Conservation (phyloP, 371 early-diverging fungal genomes). For the Mortierella sp. region DNA sequence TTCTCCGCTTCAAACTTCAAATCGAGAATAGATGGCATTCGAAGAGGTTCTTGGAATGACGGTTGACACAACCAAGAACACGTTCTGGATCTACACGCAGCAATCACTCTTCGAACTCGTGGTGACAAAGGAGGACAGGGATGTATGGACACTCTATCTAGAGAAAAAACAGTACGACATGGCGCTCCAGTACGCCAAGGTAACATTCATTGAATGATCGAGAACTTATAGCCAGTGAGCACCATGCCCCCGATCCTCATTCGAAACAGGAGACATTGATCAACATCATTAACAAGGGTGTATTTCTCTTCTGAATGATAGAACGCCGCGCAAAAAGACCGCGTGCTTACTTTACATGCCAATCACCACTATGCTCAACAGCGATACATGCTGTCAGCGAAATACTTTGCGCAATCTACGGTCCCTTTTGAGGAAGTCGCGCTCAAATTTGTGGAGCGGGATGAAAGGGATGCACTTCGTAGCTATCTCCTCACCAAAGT, state of each 20-base stretch:
- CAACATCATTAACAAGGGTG: too few species aligned
- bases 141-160: conserved; percentile 92
- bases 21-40: conserved; percentile 54
- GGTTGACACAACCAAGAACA: conserved; percentile 80
- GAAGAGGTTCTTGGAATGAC: conserved; percentile 73
- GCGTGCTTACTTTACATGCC: conserved; percentile 85
- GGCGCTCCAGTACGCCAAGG: conserved; percentile 82
- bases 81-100: conserved; percentile 90
- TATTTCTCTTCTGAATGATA: too few species aligned
- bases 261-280: too few species aligned
- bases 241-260: too few species aligned
- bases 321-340: conserved; percentile 77
- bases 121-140: conserved; percentile 88
- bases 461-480: conserved; percentile 80
- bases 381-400: conserved; percentile 81
- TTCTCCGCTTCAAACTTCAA: background rate
- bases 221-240: too few species aligned
- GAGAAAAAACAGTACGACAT: conserved; percentile 76
- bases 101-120: conserved; percentile 85
- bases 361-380: conserved; percentile 83
- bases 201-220: conserved; percentile 14
- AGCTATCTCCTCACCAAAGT: conserved; percentile 78
- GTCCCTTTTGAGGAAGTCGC: conserved; percentile 89
- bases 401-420: conserved; percentile 83
- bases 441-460: conserved; percentile 81